These are phyloP conservation scores for Penicillium flavigenum DNA, from an alignment of 495 filamentous ascomycete species.

Conservation along the genomic window DNA sequence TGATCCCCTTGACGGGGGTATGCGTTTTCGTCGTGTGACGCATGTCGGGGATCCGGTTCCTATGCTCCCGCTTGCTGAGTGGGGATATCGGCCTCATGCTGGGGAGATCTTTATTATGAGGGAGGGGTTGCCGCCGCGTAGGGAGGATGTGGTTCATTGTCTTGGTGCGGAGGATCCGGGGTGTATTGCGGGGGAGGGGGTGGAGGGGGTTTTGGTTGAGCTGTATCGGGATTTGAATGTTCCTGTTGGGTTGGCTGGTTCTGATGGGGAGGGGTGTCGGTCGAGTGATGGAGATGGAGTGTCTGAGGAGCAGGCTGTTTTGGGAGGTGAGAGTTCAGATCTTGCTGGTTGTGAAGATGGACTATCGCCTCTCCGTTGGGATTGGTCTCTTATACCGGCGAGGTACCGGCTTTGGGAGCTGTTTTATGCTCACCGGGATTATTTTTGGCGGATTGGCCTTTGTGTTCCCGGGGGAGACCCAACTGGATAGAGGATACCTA, in stretches of 20 bases:
- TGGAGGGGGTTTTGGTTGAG: constrained; percentile 4
- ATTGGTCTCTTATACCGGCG: constrained; percentile 54
- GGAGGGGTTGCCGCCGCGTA: constrained; percentile 59
- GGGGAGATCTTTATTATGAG: constrained; percentile 86
- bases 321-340: constrained; percentile 1
- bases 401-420: constrained; percentile 80
- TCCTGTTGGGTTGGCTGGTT: constrained; percentile 10
- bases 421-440: constrained; percentile 94
- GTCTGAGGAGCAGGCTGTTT: constrained; percentile 13
- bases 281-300: neutral
- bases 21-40: constrained; percentile 74
- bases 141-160: constrained; percentile 69
- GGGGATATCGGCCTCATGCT: constrained; percentile 82
- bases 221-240: constrained; percentile 17
- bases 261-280: constrained; percentile 1
- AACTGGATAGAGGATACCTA: constrained; percentile 17
- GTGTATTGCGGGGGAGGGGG: constrained; percentile 62
- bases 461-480: constrained; percentile 86
- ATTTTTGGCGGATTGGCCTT: constrained; percentile 89
- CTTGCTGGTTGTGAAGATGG: constrained; percentile 8
- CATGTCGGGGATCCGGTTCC: constrained; percentile 88
- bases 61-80: constrained; percentile 77
- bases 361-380: constrained; percentile 23
- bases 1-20: constrained; percentile 13
- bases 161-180: constrained; percentile 63